phyloP scores from a whole-genome alignment of 2,329 filamentous ascomycete genomes.

The Ophiostoma pallidulum region DNA sequence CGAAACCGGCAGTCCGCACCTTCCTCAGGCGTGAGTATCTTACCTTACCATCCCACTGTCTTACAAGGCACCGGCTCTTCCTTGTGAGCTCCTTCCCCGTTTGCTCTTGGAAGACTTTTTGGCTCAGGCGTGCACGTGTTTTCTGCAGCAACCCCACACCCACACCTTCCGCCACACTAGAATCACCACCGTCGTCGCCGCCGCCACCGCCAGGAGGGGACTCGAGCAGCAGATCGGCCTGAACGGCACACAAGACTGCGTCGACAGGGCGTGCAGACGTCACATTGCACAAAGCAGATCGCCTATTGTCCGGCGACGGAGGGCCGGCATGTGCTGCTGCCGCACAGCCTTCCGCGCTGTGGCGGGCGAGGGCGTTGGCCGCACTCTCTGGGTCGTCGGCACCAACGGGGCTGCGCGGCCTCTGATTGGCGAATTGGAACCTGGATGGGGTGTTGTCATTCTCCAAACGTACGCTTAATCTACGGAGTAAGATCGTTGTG shows the following conservation, averaged over 20 bases:
- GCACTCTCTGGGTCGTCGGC: slow-evolving; percentile 5
- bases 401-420: slow-evolving; percentile 4
- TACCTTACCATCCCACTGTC: no score
- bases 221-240: neutral
- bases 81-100: neutral
- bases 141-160: neutral
- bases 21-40: slow-evolving; percentile 2
- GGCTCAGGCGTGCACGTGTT: neutral
- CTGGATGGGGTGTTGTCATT: no score
- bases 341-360: neutral
- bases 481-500: no score
- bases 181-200: neutral
- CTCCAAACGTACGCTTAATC: no score
- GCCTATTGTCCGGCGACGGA: neutral
- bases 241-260: neutral
- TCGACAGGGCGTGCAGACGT: neutral
- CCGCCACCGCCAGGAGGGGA: neutral
- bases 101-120: neutral
- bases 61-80: no score
- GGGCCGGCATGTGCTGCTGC: slow-evolving; percentile 2
- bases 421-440: slow-evolving; percentile 16
- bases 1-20: neutral
- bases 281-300: neutral
- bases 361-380: neutral
- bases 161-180: neutral